Conservation (phyloP, 176 grass and related monocot species). For the Otatea glauca region DNA sequence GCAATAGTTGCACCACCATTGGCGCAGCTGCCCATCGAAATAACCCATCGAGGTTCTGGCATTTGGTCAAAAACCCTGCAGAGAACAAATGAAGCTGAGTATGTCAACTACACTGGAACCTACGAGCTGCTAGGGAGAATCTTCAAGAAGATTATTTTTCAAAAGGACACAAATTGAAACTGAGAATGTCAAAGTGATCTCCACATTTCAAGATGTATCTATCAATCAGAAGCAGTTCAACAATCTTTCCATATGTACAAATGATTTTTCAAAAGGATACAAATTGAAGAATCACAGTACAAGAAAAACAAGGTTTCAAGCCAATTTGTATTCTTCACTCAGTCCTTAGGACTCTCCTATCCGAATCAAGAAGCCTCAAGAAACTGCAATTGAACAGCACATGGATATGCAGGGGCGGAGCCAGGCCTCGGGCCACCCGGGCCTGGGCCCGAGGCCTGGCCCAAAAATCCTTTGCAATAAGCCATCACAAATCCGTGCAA, state of each 20-base stretch:
- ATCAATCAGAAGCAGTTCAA: constrained; percentile 3
- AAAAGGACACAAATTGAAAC: no score
- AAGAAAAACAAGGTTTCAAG: background rate
- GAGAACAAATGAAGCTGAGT: background rate
- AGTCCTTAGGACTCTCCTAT: no score
- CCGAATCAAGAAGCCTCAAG: no score
- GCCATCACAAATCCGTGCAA: no score
- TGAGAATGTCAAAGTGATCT: no score
- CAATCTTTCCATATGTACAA: background rate
- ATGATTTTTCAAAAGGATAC: background rate
- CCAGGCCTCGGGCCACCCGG: no score
- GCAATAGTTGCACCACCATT: constrained; percentile 39
- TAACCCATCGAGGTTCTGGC: constrained; percentile 86
- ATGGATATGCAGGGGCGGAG: no score
- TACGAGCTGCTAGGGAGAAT: background rate
- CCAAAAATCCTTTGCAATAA: no score
- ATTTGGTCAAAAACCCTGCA: constrained; percentile 81
- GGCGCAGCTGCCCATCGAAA: constrained; percentile 87
- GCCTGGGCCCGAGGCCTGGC: no score
- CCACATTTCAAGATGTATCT: no score
- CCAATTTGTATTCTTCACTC: background rate
- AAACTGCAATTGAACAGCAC: no score
- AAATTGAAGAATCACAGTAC: background rate
- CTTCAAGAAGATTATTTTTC: background rate
- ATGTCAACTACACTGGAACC: background rate